Percentiles rank a stretch among this genome's conserved stretches.
Evolutionary conservation across 2,329 filamentous ascomycete genomes (phyloP).

Genomic region (Graphilbum sp.): DNA sequence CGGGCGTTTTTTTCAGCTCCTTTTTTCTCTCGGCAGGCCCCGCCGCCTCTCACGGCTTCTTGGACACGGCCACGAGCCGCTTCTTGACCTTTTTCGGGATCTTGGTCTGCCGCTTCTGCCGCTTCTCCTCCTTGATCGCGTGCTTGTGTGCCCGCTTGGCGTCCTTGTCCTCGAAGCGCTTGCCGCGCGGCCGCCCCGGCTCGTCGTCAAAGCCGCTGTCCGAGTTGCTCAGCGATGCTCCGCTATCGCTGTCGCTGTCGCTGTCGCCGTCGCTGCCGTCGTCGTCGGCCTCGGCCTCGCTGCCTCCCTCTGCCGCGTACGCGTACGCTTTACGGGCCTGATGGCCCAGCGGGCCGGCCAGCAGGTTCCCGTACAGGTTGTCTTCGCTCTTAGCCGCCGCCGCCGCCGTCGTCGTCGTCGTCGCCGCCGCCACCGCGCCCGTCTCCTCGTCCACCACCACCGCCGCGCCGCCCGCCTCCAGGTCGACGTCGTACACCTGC

Average conservation of each 20-base stretch:
- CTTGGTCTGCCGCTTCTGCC: slow-evolving; percentile 84
- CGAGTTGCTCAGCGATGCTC: slow-evolving; percentile 28
- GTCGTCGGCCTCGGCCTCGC: slow-evolving; percentile 10
- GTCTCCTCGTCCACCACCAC: slow-evolving; percentile 21
- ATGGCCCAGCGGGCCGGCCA: no score
- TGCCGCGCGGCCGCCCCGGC: slow-evolving; percentile 57
- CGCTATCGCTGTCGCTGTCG: slow-evolving; percentile 23
- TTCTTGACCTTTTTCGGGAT: slow-evolving; percentile 97
- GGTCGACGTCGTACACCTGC: slow-evolving; percentile 91
- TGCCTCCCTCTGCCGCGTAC: slow-evolving; percentile 16
- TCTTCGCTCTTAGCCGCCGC: slow-evolving; percentile 41
- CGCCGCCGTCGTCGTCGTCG: slow-evolving; percentile 47
- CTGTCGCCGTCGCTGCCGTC: background rate
- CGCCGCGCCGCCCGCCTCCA: slow-evolving; percentile 32
- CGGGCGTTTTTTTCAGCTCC: slow-evolving; percentile 10
- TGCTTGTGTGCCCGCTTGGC: slow-evolving; percentile 77
- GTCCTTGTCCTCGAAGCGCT: slow-evolving; percentile 82
- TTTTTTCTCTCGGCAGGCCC: slow-evolving; percentile 16
- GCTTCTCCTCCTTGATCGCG: slow-evolving; percentile 87
- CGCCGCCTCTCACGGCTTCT: slow-evolving; percentile 24
- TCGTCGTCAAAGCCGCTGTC: slow-evolving; percentile 44
- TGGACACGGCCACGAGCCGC: slow-evolving; percentile 50
- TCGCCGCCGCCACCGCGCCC: slow-evolving; percentile 47
- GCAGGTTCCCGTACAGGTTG: slow-evolving; percentile 58
- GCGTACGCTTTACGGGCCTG: no score